Conservation (phyloP, 2,329 filamentous ascomycete species). For the Colletotrichum sp. region DNA sequence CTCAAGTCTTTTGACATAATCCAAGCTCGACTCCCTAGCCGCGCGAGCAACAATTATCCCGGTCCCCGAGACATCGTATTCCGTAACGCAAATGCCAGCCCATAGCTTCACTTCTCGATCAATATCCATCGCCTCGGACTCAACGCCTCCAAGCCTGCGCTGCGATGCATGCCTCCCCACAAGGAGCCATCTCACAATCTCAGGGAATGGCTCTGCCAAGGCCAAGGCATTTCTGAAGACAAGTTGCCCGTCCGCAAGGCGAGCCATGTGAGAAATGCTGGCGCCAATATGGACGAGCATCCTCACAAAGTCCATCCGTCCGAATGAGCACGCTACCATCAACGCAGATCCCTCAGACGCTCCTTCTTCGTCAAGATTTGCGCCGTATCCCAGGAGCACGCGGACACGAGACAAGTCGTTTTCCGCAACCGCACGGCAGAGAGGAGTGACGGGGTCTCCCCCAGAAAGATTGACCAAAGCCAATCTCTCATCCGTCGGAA, state of each 20-base stretch:
- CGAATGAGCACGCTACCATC: constrained; percentile 19
- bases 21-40: not conserved
- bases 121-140: not conserved
- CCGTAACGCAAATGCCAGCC: not conserved
- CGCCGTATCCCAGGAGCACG: constrained; percentile 5
- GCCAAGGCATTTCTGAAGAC: constrained; percentile 4
- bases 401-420: not conserved
- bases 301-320: not conserved
- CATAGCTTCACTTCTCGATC: not conserved
- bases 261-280: not conserved
- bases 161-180: constrained; percentile 5
- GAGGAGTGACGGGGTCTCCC: not conserved
- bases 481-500: not conserved
- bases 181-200: constrained; percentile 20
- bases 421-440: not conserved
- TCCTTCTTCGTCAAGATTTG: constrained; percentile 11
- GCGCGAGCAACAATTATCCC: not conserved
- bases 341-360: constrained; percentile 19
- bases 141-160: not conserved
- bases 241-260: not conserved
- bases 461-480: not conserved
- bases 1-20: not conserved
- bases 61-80: not conserved
- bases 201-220: not conserved
- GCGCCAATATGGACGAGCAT: constrained; percentile 13